Conservation (phyloP, 495 filamentous ascomycete species). For the Letharia lupina region DNA sequence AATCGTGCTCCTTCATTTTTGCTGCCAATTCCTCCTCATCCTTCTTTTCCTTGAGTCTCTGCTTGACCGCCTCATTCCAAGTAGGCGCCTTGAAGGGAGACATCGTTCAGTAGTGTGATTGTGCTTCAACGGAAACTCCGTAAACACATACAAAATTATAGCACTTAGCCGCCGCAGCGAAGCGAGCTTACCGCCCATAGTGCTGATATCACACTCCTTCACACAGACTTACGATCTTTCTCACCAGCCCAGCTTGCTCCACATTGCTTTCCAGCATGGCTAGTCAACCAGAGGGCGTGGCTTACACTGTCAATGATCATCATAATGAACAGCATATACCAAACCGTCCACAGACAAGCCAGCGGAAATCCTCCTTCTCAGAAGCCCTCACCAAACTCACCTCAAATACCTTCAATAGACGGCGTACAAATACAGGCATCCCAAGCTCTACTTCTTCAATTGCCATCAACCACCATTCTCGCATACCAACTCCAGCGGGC, state of each 20-base stretch:
- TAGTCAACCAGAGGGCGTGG: not conserved
- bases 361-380: constrained; percentile 23
- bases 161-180: not conserved
- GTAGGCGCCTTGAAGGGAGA: not conserved
- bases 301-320: not conserved
- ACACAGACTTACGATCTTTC: not conserved
- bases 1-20: not conserved
- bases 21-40: not conserved
- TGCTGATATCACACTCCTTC: not conserved
- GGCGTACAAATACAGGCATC: constrained; percentile 12
- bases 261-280: not conserved
- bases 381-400: constrained; percentile 22
- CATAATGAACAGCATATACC: not conserved
- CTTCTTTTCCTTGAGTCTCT: no score
- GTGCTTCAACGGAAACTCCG: not conserved
- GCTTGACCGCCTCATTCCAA: not conserved
- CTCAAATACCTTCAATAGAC: constrained; percentile 19
- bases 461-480: constrained; percentile 14
- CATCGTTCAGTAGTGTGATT: not conserved
- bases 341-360: constrained; percentile 2
- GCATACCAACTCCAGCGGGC: constrained; percentile 20
- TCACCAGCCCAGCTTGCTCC: not conserved
- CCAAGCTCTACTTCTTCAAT: constrained; percentile 10
- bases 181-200: not conserved
- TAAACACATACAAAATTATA: not conserved